Evolutionary conservation across 2,329 filamentous ascomycete species (phyloP).

Genomic region (Diaporthe ilicicola): DNA sequence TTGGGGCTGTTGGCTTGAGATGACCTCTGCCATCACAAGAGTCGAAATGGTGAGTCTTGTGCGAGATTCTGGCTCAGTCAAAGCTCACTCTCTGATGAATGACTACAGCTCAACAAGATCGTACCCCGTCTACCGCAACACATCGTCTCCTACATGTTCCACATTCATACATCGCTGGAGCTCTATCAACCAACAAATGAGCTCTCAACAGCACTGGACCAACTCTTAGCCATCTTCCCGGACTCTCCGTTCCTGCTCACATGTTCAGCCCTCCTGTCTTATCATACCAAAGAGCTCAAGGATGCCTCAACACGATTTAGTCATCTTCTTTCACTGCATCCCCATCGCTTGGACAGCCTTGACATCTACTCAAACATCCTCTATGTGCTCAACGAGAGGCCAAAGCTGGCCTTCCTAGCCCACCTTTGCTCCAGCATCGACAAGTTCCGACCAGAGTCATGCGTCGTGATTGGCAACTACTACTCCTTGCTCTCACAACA

Average conservation of each 20-base stretch:
- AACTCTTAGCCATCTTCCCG: conserved; percentile 86
- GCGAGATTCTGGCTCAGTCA: background rate
- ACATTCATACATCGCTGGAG: conserved; percentile 89
- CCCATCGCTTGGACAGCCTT: conserved; percentile 82
- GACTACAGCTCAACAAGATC: conserved; percentile 72
- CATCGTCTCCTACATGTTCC: conserved; percentile 93
- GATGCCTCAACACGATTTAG: conserved; percentile 75
- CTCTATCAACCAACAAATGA: conserved; percentile 85
- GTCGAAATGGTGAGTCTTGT: conserved; percentile 76
- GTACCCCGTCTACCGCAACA: conserved; percentile 82
- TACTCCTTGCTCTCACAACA: conserved; percentile 94
- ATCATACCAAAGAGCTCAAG: conserved; percentile 86
- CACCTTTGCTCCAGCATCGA: conserved; percentile 91
- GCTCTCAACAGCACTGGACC: conserved; percentile 77
- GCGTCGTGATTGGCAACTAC: conserved; percentile 96
- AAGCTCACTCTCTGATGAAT: conserved; percentile 39
- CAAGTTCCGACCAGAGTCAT: conserved; percentile 96
- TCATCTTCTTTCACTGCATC: conserved; percentile 79
- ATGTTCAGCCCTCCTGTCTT: conserved; percentile 85
- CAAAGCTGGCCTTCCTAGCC: conserved; percentile 91
- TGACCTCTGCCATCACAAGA: conserved; percentile 80
- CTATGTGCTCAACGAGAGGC: conserved; percentile 87
- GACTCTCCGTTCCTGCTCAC: conserved; percentile 89
- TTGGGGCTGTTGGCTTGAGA: conserved; percentile 96
- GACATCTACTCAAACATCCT: conserved; percentile 98